These are phyloP conservation scores for Sclerotinia borealis DNA, from an alignment of 2,329 filamentous ascomycete species.

Conservation along the genomic window DNA sequence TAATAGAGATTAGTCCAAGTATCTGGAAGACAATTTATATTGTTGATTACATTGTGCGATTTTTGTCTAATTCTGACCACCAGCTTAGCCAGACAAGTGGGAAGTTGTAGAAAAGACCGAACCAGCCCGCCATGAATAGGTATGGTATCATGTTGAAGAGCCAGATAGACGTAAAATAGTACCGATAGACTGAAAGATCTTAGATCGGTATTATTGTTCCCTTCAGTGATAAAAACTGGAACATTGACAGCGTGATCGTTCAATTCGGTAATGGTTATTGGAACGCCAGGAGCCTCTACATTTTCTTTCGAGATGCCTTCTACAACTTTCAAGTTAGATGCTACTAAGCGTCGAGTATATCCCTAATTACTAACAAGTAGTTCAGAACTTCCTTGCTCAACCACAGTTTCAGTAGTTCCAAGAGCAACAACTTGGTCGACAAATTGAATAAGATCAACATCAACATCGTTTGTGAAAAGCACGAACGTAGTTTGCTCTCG, in stretches of 20 bases:
- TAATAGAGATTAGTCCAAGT: neutral
- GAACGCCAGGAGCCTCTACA: neutral
- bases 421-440: conserved; percentile 40
- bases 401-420: conserved; percentile 23
- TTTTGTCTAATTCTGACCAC: neutral
- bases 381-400: conserved; percentile 33
- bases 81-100: neutral
- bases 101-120: neutral
- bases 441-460: conserved; percentile 33
- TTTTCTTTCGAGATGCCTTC: neutral
- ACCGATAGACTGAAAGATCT: neutral
- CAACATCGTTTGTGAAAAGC: conserved; percentile 23
- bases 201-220: neutral
- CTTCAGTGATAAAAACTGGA: neutral
- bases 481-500: conserved; percentile 32
- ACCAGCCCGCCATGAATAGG: neutral
- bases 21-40: neutral
- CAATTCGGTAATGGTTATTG: neutral
- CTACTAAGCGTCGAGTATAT: neutral
- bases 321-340: neutral
- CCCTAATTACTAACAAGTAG: neutral
- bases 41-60: neutral
- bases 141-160: neutral
- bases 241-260: neutral
- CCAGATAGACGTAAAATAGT: neutral